These are phyloP conservation scores for Trichoderma cornu-damae DNA, from an alignment of 2,329 filamentous ascomycete species.

Conservation along the genomic window DNA sequence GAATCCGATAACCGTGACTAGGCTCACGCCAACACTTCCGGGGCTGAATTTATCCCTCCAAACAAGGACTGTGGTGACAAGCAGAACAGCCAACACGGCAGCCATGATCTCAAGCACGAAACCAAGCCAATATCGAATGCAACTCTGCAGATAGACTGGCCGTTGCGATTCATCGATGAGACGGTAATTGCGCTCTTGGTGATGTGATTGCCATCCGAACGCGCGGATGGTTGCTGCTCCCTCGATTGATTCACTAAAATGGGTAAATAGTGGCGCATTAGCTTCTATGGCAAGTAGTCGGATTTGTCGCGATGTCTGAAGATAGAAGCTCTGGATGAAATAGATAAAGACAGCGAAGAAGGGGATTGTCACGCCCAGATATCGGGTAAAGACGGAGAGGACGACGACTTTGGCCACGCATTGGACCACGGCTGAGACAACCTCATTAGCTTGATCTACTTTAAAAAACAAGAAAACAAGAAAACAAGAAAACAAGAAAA, in stretches of 20 bases:
- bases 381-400: slow-evolving; percentile 10
- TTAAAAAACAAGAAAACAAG: no score
- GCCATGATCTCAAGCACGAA: slow-evolving; percentile 44
- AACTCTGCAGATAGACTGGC: slow-evolving; percentile 39
- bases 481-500: no score
- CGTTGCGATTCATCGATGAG: slow-evolving; percentile 33
- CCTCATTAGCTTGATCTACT: not conserved
- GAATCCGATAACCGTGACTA: slow-evolving; percentile 29
- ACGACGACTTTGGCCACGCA: slow-evolving; percentile 6
- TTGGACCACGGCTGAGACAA: not conserved
- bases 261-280: slow-evolving; percentile 17
- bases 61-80: slow-evolving; percentile 40
- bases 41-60: slow-evolving; percentile 29
- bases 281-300: slow-evolving; percentile 19
- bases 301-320: slow-evolving; percentile 18
- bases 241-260: slow-evolving; percentile 17
- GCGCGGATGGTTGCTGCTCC: slow-evolving; percentile 19
- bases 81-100: slow-evolving; percentile 40
- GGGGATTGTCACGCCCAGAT: slow-evolving; percentile 14
- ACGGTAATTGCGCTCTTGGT: slow-evolving; percentile 2
- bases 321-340: slow-evolving; percentile 24
- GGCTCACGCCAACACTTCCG: slow-evolving; percentile 27
- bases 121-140: slow-evolving; percentile 46
- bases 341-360: slow-evolving; percentile 6
- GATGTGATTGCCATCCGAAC: slow-evolving; percentile 16